Base-by-base conservation (phyloP, 495 filamentous ascomycete species). In the Astrothelium subdiscretum region DNA sequence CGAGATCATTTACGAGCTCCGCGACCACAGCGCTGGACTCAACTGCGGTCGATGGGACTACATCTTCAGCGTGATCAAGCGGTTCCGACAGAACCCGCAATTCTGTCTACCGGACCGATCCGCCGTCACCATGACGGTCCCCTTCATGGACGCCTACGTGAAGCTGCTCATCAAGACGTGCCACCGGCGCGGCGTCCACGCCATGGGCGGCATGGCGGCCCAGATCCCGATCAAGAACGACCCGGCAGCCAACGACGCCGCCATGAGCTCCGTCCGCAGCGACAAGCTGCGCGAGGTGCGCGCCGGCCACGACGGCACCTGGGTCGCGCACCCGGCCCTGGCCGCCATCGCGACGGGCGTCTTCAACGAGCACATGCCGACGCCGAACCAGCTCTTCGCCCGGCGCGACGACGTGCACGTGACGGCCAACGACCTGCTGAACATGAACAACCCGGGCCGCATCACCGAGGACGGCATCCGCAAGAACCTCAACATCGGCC, bases 1-100 rank as follows among this genome's bases (percentile, higher is more conserved):
- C 63, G 94, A 98, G 87, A 97, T 98, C 76, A 97, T 99, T 75
- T 99, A 96, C 78, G 94, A 99, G 76, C 87, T 99, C 65, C 89
- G 94, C 40, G 92, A 97, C 72, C 94, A 99, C 80, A 90, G 86
- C 75, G 87, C 94, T 12, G 94, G 94, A 59, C 82, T 99, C 66
- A 99, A 99, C 82, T 99, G 94, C 76, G 94, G 94, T 58, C 88
- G 94, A 58, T 99, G 94, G 94, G 94, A 99, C 73, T 99, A 99
- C 81, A 97, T 99, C 78, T 98, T 99, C 81, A 92, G 87, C 74
- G 90, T 94, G 71, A 99, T 99, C 81, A 99, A 99, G 83, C 96
- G 96, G 78, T 97, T 97, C 86, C 89, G 95, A 68, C 84, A 96
- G 67, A 91, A 96, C 79, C 79, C 88, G 64, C 84, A 86, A 72